A percentile compares a stretch with the other conserved stretches of the same genome.
phyloP scores from a whole-genome alignment of 1,284 basidiomycete genomes.

The Anthracocystis setariae region DNA sequence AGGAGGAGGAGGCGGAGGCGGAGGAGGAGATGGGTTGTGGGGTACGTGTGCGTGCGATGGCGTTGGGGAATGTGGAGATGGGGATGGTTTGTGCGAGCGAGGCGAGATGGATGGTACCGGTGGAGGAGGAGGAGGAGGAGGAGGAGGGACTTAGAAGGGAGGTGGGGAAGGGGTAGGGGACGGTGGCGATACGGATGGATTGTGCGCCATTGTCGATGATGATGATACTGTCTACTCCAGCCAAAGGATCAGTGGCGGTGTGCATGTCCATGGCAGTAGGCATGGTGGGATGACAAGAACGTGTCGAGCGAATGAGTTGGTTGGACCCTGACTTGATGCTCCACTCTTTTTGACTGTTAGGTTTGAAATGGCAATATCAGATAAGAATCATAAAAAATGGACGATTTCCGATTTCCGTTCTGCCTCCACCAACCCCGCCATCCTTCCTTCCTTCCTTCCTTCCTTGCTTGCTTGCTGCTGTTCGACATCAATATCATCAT shows the following conservation, averaged over 20 bases:
- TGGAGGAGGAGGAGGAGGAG: neutral
- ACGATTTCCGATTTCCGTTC: neutral
- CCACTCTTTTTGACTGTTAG: neutral
- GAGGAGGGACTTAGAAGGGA: neutral
- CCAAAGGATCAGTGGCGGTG: slow-evolving; percentile 11
- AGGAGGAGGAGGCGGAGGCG: too few species aligned
- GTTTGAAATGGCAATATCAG: too few species aligned
- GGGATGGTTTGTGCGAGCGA: slow-evolving; percentile 1
- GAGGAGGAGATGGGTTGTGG: slow-evolving; percentile 27
- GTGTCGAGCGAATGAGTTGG: neutral
- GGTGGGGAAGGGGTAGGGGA: slow-evolving; percentile 26
- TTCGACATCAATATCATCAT: too few species aligned
- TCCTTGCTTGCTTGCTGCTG: neutral
- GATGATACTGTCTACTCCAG: slow-evolving; percentile 29
- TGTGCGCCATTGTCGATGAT: slow-evolving; percentile 51
- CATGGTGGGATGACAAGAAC: neutral
- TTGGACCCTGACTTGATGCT: slow-evolving; percentile 19
- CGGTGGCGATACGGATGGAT: slow-evolving; percentile 39
- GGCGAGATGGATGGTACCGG: slow-evolving; percentile 3
- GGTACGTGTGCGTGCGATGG: slow-evolving; percentile 50
- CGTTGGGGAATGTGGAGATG: slow-evolving; percentile 33
- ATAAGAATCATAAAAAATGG: too few species aligned
- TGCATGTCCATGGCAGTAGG: neutral
- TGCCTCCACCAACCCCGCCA: too few species aligned
- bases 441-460: too few species aligned